A percentile compares a stretch with the other conserved stretches of the same genome.
Evolutionary conservation across 768 basidiomycete genomes (phyloP).

Genomic region (Mycena belliarum): DNA sequence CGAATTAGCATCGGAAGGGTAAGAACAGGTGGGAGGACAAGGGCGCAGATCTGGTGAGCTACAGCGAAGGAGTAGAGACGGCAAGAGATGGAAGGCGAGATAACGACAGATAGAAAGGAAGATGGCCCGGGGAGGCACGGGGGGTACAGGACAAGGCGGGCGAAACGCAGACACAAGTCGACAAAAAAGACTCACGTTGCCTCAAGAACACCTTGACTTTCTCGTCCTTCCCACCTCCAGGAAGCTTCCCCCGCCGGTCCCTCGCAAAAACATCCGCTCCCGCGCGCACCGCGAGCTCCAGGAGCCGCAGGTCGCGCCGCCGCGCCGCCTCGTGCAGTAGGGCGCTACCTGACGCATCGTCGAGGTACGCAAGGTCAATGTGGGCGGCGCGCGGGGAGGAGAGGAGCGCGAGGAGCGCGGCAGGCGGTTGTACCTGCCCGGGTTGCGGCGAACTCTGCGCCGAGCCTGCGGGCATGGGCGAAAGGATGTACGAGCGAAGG

Average conservation of each 20-base stretch:
- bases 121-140: too few species aligned
- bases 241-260: slow-evolving; percentile 15
- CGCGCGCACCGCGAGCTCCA: slow-evolving; percentile 82
- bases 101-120: too few species aligned
- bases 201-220: slow-evolving; percentile 83
- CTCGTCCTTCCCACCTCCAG: slow-evolving; percentile 62
- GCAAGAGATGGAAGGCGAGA: too few species aligned
- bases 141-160: neutral
- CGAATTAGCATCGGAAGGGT: too few species aligned
- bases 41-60: neutral
- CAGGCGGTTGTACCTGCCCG: slow-evolving; percentile 30
- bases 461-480: slow-evolving; percentile 36
- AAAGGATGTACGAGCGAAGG: slow-evolving; percentile 72
- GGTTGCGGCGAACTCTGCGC: neutral
- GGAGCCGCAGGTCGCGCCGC: slow-evolving; percentile 75
- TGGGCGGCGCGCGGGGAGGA: slow-evolving; percentile 67
- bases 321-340: slow-evolving; percentile 76
- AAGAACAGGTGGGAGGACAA: neutral
- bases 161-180: neutral
- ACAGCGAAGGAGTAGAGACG: too few species aligned
- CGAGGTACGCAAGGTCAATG: slow-evolving; percentile 79
- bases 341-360: slow-evolving; percentile 64
- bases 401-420: slow-evolving; percentile 57
- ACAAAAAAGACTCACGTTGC: slow-evolving; percentile 54
- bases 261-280: slow-evolving; percentile 75